Base-by-base conservation (phyloP, 1,139 yeast genomes). In the Geotrichum restrictum region DNA sequence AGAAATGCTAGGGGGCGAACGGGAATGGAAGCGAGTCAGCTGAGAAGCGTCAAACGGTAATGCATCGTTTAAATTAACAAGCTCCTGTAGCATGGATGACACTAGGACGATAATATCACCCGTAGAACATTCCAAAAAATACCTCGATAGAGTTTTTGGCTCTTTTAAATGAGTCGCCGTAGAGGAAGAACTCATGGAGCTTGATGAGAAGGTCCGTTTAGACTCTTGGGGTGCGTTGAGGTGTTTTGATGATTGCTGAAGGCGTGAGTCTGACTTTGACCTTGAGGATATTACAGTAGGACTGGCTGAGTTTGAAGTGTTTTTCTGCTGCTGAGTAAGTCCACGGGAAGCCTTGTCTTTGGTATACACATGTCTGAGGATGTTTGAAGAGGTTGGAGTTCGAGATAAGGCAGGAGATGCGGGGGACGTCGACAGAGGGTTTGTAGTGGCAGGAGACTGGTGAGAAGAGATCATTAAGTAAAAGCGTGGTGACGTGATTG, bases 1-100 rank as follows among this genome's bases (percentile, higher is more conserved):
- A 1, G 96, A 84, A 45, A 93, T 93, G 21, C 80, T 79, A 0
- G 98, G 98, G 1, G 97, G 96, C 0, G 94, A 83, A 57, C 97
- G 66, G 3, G 97, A 89, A 67, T 93, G 98, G 66, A 91, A 93
- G 59, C 98, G 75, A 0, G 98, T 93, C 49, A 93, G 74, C 44
- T 74, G 69, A 21, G 73, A 70, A 11, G 71, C 65, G 34, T 69
- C 70, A 52, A 72, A 71, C 21, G 76, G 75, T 16, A 72, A 64
- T n/a, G 68, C 64, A 65, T 88, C 95, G 65, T 88, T 88, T 48
- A 86, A 73, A 22, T 74, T 70, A 33, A 87, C 85, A 31, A 88
- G 73, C 45, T 86, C 85, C 50, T 80, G 78, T 36, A 93, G 72
- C 95, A 91, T 88, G 53, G 96, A 73, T 1, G 95, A 75, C 31